Conservation (phyloP, 2,329 filamentous ascomycete species). For the Shiraia sp. region DNA sequence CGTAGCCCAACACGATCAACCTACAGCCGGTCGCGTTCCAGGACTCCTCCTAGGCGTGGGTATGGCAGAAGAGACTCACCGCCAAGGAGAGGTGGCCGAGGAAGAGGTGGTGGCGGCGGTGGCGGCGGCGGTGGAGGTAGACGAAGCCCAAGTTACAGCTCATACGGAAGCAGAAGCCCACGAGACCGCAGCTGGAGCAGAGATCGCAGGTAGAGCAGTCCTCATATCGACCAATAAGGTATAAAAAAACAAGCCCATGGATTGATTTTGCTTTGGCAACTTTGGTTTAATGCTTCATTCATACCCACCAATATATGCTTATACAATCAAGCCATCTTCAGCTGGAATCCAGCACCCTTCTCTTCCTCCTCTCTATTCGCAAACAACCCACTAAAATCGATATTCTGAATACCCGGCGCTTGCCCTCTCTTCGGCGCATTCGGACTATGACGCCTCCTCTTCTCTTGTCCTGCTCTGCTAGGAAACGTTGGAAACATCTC, state of each 20-base stretch:
- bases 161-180: slow-evolving; percentile 60
- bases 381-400: slow-evolving; percentile 57
- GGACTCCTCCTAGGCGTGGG: slow-evolving; percentile 33
- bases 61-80: slow-evolving; percentile 17
- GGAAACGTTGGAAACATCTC: slow-evolving; percentile 97
- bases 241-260: not conserved
- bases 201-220: slow-evolving; percentile 20
- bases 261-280: not conserved
- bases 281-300: not conserved
- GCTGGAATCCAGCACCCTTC: slow-evolving; percentile 52
- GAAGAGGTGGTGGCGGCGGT: slow-evolving; percentile 50
- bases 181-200: slow-evolving; percentile 52
- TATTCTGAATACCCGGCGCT: slow-evolving; percentile 51
- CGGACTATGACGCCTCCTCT: slow-evolving; percentile 72
- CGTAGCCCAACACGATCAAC: slow-evolving; percentile 48
- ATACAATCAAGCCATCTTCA: slow-evolving; percentile 35
- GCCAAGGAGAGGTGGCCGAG: slow-evolving; percentile 36
- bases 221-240: not conserved
- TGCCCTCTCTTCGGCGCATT: slow-evolving; percentile 80
- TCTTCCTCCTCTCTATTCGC: slow-evolving; percentile 52
- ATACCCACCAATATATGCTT: not conserved
- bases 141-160: slow-evolving; percentile 66
- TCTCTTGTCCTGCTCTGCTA: slow-evolving; percentile 91
- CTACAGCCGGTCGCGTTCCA: slow-evolving; percentile 44
- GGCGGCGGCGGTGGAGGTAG: slow-evolving; percentile 48